phyloP scores from a whole-genome alignment of 2,329 filamentous ascomycete genomes.

The Xylariaceae sp. region DNA sequence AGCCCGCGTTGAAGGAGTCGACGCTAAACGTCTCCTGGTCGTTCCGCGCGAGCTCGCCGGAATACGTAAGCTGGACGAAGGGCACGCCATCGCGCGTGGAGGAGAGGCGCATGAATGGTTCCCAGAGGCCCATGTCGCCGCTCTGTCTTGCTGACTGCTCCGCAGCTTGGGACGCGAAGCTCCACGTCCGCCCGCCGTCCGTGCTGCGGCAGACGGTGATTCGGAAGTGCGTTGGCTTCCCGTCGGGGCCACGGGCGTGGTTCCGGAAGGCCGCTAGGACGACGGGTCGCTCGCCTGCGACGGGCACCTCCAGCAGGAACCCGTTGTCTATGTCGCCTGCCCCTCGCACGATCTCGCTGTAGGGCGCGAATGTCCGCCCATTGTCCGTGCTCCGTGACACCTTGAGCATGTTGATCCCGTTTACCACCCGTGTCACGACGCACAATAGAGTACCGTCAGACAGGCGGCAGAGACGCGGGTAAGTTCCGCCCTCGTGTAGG shows the following conservation, averaged over 20 bases:
- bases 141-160: constrained; percentile 41
- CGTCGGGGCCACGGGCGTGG: constrained; percentile 36
- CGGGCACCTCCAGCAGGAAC: constrained; percentile 41
- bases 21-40: constrained; percentile 49
- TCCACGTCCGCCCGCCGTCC: constrained; percentile 43
- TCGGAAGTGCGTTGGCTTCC: constrained; percentile 40
- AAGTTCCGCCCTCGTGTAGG: constrained; percentile 40
- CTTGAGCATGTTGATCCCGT: constrained; percentile 37
- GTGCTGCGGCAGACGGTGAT: constrained; percentile 47
- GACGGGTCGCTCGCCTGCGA: constrained; percentile 12
- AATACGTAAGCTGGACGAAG: constrained; percentile 43
- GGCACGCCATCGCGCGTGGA: constrained; percentile 26
- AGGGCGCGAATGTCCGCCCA: constrained; percentile 38
- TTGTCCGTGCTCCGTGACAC: constrained; percentile 44
- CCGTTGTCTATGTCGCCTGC: constrained; percentile 45
- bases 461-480: constrained; percentile 44
- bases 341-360: constrained; percentile 42
- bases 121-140: constrained; percentile 45
- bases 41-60: constrained; percentile 42
- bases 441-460: constrained; percentile 44
- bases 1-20: constrained; percentile 40
- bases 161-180: constrained; percentile 41
- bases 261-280: constrained; percentile 46
- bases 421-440: constrained; percentile 41
- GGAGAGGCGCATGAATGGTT: constrained; percentile 44